These are phyloP conservation scores for Lindgomyces ingoldianus DNA, from an alignment of 495 filamentous ascomycete species.

Conservation along the genomic window DNA sequence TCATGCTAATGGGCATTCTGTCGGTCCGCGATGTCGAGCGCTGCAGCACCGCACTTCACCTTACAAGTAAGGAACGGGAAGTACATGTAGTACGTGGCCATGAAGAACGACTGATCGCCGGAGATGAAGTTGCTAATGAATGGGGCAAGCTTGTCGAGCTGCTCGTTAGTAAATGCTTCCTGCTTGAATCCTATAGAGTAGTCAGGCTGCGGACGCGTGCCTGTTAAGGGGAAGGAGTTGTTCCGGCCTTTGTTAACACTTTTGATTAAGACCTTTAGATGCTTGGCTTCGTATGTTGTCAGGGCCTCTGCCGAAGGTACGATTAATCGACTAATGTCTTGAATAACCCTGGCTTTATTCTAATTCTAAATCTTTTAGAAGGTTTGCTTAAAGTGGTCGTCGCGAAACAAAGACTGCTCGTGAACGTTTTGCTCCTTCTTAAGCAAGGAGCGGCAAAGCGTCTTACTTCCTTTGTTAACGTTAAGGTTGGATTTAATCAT, in stretches of 20 bases:
- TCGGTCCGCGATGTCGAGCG: conserved; percentile 44
- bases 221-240: conserved; percentile 26
- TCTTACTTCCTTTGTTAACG: conserved; percentile 25
- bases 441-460: conserved; percentile 28
- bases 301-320: conserved; percentile 34
- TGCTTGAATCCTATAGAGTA: conserved; percentile 35
- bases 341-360: conserved; percentile 33
- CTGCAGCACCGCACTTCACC: conserved; percentile 45
- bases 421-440: conserved; percentile 17
- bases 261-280: conserved; percentile 28
- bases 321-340: conserved; percentile 31
- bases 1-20: conserved; percentile 41
- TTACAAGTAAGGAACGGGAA: conserved; percentile 48
- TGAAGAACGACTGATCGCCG: conserved; percentile 19
- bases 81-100: conserved; percentile 43
- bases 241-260: conserved; percentile 38
- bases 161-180: conserved; percentile 26
- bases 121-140: conserved; percentile 14
- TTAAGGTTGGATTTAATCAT: conserved; percentile 22
- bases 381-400: conserved; percentile 27
- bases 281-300: conserved; percentile 18
- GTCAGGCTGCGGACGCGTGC: conserved; percentile 38
- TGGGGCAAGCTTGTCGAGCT: conserved; percentile 16
- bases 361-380: conserved; percentile 20
- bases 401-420: conserved; percentile 29